Percentiles rank a stretch among this genome's conserved stretches.
Conservation (phyloP, 257 asterid genomes). For the Nyctanthes arbortristis region DNA sequence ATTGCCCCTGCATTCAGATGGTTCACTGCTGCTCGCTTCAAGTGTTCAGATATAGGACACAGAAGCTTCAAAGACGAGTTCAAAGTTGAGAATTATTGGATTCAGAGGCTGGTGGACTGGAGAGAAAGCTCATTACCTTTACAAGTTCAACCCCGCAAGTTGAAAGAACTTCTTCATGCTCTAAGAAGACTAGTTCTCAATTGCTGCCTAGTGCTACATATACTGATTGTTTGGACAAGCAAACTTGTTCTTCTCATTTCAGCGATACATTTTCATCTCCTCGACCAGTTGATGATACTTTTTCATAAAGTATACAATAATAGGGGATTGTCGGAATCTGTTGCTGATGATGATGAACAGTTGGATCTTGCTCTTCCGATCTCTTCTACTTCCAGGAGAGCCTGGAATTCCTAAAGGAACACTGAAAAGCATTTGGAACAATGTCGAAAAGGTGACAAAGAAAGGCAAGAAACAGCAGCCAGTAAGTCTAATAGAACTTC, state of each 20-base stretch:
- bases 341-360: not conserved
- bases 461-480: constrained; percentile 23
- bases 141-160: constrained; percentile 2
- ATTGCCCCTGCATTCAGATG: constrained; percentile 31
- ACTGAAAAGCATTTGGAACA: not conserved
- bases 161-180: constrained; percentile 23
- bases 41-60: not conserved
- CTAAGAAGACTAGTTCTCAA: constrained; percentile 20
- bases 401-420: constrained; percentile 13
- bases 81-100: constrained; percentile 32
- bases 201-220: constrained; percentile 18
- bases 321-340: not conserved
- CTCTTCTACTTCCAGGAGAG: constrained; percentile 31
- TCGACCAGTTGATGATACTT: not conserved
- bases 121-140: constrained; percentile 27
- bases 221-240: constrained; percentile 24
- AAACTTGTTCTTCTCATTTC: constrained; percentile 22
- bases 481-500: constrained; percentile 22
- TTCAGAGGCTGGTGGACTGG: constrained; percentile 29
- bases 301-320: not conserved
- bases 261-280: not conserved
- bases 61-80: constrained; percentile 20
- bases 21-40: constrained; percentile 16
- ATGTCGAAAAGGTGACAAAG: constrained; percentile 15
- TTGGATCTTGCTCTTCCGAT: constrained; percentile 22